phyloP scores from a whole-genome alignment of 2,329 filamentous ascomycete species.

The Passalora sequoiae region DNA sequence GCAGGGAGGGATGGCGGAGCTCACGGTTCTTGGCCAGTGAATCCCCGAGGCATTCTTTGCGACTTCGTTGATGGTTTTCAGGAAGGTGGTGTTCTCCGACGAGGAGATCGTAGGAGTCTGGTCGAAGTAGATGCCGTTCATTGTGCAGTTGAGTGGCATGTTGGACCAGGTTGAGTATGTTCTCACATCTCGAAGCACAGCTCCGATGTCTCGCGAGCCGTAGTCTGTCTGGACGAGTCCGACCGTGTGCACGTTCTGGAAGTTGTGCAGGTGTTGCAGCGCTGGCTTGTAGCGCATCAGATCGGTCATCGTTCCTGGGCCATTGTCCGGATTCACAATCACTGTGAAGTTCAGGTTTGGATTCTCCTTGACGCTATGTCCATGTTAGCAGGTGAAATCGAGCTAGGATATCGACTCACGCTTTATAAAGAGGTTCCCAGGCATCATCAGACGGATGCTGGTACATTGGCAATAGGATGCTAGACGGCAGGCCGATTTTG shows the following conservation, averaged over 20 bases:
- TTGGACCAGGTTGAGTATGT: constrained; percentile 24
- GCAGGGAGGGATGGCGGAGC: neutral
- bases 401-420: constrained; percentile 9
- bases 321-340: constrained; percentile 24
- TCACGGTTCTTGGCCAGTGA: constrained; percentile 12
- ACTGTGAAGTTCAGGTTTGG: constrained; percentile 19
- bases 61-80: constrained; percentile 14
- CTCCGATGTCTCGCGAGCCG: constrained; percentile 14
- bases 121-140: constrained; percentile 31
- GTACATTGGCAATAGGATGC: constrained; percentile 19
- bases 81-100: constrained; percentile 8
- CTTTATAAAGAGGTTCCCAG: constrained; percentile 20
- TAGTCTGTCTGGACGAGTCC: constrained; percentile 27
- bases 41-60: constrained; percentile 18
- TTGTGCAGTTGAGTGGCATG: constrained; percentile 18
- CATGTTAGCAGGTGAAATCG: neutral
- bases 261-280: constrained; percentile 23
- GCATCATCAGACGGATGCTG: constrained; percentile 15
- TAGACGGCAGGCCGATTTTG: constrained; percentile 13
- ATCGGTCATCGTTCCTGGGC: constrained; percentile 19
- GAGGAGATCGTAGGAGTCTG: constrained; percentile 21
- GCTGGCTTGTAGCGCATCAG: constrained; percentile 18
- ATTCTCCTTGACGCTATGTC: constrained; percentile 7
- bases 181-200: constrained; percentile 20
- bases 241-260: constrained; percentile 26